These are phyloP conservation scores for Neospermospora avenae DNA, from an alignment of 2,329 filamentous ascomycete genomes.

Conservation along the genomic window DNA sequence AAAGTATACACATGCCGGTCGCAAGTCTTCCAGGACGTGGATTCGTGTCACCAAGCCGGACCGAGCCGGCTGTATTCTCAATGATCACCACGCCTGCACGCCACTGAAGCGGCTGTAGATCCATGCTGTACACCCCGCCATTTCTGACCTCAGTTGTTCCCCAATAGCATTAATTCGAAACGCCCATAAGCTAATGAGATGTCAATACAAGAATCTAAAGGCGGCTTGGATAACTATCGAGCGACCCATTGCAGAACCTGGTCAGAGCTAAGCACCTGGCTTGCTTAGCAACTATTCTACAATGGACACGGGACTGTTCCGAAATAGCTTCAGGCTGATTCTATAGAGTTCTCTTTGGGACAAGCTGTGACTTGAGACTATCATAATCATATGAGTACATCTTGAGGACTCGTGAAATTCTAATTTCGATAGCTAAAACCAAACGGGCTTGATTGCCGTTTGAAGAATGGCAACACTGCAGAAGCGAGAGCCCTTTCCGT, in stretches of 20 bases:
- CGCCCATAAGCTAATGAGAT: not conserved
- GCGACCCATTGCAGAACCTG: not conserved
- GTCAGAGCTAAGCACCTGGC: not conserved
- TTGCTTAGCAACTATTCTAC: not conserved
- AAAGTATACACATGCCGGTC: not conserved
- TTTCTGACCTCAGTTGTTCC: not conserved
- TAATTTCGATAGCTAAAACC: not conserved
- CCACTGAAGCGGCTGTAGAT: not conserved
- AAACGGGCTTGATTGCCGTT: not conserved
- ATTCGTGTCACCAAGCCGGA: not conserved
- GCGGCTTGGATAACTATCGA: not conserved
- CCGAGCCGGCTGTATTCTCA: not conserved
- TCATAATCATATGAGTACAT: not conserved
- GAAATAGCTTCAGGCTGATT: constrained; percentile 12
- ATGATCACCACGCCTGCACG: not conserved
- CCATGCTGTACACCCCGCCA: not conserved
- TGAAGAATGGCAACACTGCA: not conserved
- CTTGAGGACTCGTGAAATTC: not conserved
- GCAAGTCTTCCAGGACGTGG: not conserved
- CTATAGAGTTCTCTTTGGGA: not conserved
- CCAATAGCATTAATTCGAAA: constrained; percentile 1
- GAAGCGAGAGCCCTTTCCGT: not conserved
- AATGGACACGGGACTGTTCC: constrained; percentile 1
- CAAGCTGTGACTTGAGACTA: not conserved
- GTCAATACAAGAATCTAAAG: not conserved